Evolutionary conservation across 2,329 filamentous ascomycete genomes (phyloP).

Genomic region (Microdochium bolleyi): DNA sequence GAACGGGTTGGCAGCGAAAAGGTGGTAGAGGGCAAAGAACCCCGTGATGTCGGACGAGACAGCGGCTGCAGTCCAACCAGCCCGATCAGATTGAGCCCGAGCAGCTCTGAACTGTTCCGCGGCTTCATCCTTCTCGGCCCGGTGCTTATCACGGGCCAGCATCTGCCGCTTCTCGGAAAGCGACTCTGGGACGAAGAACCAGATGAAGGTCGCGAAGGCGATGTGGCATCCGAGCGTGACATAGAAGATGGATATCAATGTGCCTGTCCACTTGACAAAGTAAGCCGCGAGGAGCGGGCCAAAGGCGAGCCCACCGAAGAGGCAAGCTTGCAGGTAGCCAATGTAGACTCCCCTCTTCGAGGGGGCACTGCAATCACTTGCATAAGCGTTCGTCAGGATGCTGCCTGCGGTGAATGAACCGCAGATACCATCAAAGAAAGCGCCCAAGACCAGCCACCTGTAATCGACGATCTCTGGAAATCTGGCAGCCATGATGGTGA

Average conservation of each 20-base stretch:
- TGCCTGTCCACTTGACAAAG: slow-evolving; percentile 68
- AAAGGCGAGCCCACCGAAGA: slow-evolving; percentile 83
- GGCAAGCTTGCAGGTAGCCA: slow-evolving; percentile 80
- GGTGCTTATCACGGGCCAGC: slow-evolving; percentile 61
- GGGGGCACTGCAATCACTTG: slow-evolving; percentile 78
- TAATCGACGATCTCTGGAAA: slow-evolving; percentile 68
- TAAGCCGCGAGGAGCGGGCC: slow-evolving; percentile 78
- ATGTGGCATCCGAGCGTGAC: slow-evolving; percentile 64
- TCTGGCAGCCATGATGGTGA: slow-evolving; percentile 71
- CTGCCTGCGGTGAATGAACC: slow-evolving; percentile 85
- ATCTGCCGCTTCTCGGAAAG: slow-evolving; percentile 65
- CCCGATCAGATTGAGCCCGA: slow-evolving; percentile 4
- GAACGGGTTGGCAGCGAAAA: slow-evolving; percentile 57
- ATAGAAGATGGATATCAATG: slow-evolving; percentile 78
- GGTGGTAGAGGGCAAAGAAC: slow-evolving; percentile 12
- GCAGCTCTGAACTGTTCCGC: slow-evolving; percentile 19
- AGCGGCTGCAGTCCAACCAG: slow-evolving; percentile 5
- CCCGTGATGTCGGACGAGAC: background rate
- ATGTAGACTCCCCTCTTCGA: slow-evolving; percentile 75
- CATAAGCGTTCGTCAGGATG: slow-evolving; percentile 74
- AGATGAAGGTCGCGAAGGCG: slow-evolving; percentile 65
- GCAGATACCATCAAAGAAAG: slow-evolving; percentile 71
- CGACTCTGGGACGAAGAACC: slow-evolving; percentile 75
- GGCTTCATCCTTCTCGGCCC: slow-evolving; percentile 29
- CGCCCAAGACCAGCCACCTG: slow-evolving; percentile 70